Percentiles rank a stretch among this genome's conserved stretches.
Conservation (phyloP, 768 basidiomycete genomes). For the Boletellus sp. region DNA sequence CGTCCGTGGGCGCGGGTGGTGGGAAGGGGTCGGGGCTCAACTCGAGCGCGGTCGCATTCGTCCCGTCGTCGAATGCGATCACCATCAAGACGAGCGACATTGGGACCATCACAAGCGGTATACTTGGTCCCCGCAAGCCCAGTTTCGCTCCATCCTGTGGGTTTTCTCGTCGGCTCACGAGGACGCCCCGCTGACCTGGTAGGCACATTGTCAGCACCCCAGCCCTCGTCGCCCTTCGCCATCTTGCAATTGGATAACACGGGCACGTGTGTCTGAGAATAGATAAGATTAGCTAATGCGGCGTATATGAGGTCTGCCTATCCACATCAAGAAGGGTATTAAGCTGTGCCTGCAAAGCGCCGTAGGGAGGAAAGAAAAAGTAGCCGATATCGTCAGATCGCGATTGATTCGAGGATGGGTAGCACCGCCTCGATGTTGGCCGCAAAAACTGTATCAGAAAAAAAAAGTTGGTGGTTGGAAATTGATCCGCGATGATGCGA, state of each 20-base stretch:
- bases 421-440: conserved; percentile 24
- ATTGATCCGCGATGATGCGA: neutral
- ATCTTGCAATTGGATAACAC: conserved; percentile 17
- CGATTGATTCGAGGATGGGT: conserved; percentile 22
- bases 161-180: neutral
- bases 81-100: conserved; percentile 23
- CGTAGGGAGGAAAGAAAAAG: neutral
- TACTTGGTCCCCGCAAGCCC: conserved; percentile 16
- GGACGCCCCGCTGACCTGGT: neutral
- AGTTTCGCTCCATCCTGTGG: conserved; percentile 26
- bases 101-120: conserved; percentile 7
- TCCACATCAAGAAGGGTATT: neutral
- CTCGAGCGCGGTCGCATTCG: conserved; percentile 24
- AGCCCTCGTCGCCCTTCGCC: conserved; percentile 24
- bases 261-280: conserved; percentile 13
- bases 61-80: conserved; percentile 17
- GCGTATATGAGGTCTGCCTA: neutral
- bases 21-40: conserved; percentile 12
- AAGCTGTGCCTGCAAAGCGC: neutral
- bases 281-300: neutral
- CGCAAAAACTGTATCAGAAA: conserved; percentile 15
- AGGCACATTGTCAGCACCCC: conserved; percentile 16
- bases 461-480: neutral
- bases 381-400: neutral
- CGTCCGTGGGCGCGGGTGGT: neutral